Evolutionary conservation across 2,329 filamentous ascomycete species (phyloP), one percentile per base, ranked within the genome.

Genomic region (Ambrosiella xylebori): DNA sequence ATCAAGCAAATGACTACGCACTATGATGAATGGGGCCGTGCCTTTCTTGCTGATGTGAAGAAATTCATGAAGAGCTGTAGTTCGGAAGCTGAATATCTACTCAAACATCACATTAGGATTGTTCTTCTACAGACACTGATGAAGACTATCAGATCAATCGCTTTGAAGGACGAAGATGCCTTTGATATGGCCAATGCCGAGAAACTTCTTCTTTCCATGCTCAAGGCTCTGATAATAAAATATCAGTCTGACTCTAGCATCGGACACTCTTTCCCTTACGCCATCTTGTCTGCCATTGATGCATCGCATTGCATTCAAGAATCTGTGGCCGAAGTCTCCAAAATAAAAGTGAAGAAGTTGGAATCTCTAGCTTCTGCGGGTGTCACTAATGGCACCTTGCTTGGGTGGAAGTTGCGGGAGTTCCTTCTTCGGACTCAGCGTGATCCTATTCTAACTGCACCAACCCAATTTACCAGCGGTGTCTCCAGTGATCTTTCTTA

Each of bases 381-480:
- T 0, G 69, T 73, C 64, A 51, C 64, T 5, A 61, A 64, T 3
- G 71, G 70, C 0, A 67, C 71, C 36, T 38, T 72, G 12, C 65
- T 67, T 37, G 74, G 72, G 5, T 78, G 76, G 75, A 71, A 71
- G 61, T 62, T 76, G 36, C 69, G 72, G 57, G 70, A 67, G 2
- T 74, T 78, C 57, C 63, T 77, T 9, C 66, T 68, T 13, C 56
- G 54, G 13, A 58, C 61, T 37, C 47, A 57, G n/a, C 57, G 58
- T 41, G 57, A 56, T 13, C 37, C 60, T 1, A 19, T 61, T 13
- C 59, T 58, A 8, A 15, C 57, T 19, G 45, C 52, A 3, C 41
- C 41, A 3, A 35, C 36, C 15, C 9, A 47, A 7, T 57, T 57
- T 27, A 47, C 19, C 12, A 39, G 52, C 13, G 58, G 54, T 17